Base-by-base conservation (phyloP, 495 filamentous ascomycete genomes). In the Neurospora sp. region DNA sequence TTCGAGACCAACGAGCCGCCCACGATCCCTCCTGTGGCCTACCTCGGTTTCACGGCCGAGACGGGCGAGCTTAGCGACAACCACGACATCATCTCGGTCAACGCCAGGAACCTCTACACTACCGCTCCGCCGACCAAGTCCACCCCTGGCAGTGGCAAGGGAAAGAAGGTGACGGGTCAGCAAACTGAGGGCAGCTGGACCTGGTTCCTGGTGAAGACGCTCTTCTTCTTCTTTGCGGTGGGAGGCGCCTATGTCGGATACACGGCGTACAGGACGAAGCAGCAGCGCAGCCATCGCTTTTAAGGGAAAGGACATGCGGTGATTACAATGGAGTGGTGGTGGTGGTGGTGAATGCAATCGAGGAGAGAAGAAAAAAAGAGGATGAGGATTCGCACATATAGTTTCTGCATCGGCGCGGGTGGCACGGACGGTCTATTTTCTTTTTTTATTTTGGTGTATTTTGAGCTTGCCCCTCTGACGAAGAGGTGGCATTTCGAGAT, bases 51-150 rank as follows among this genome's bases (percentile, higher is more conserved):
- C 84, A 93, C 89, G 72, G 94, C 94, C 54, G 94, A 98, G 85
- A 98, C 94, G 37, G 96, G 96, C 77, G 96, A 99, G 84, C 87
- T 99, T 76, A 93, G 89, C 81, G 96, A 99, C 82, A 97, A 98
- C 86, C 94, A 97, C 88, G 96, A 99, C 82, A 96, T 99, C 82
- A 91, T 98, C 81, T 91, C 88, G 72, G 88, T 99, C 81, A 85
- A 91, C 73, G 89, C 94, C 46, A 92, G 92, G 86, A 98, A 98
- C 80, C 86, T 98, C 38, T 98, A 99, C 83, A 87, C 86, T 72
- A 82, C 90, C 71, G 87, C 76, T 79, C 82, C 85, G 59, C 84
- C 79, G 70, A 81, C 78, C 71, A 79, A 80, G 74, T 77, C 82
- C 69, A 85, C 80, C 16, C 82, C 82, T 37, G 82, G 81, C 27